Conservation (phyloP, 345 rosid genomes). For the Brassica rapa region DNA sequence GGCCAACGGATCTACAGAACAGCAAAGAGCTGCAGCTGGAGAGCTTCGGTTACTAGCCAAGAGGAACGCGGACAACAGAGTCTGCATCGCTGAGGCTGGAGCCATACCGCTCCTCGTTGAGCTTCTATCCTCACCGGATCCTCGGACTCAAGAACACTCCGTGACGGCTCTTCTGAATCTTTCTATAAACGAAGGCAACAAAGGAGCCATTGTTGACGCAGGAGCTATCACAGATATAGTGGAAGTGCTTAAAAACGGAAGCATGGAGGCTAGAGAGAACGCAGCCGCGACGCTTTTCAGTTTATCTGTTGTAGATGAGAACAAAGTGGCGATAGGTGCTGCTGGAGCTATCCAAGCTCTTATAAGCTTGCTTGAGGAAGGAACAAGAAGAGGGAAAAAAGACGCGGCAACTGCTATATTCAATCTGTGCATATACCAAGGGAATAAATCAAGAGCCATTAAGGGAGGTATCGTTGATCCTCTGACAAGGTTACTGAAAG, state of each 20-base stretch:
- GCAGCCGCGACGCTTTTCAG: slow-evolving; percentile 98
- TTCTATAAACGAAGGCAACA: slow-evolving; percentile 89
- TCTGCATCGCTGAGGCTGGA: slow-evolving; percentile 92
- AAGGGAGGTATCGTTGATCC: slow-evolving; percentile 87
- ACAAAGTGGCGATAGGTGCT: slow-evolving; percentile 92
- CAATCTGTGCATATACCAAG: slow-evolving; percentile 91
- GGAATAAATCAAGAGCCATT: slow-evolving; percentile 93
- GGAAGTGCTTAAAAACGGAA: slow-evolving; percentile 77
- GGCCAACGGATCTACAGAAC: slow-evolving; percentile 63
- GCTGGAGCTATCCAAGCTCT: slow-evolving; percentile 97
- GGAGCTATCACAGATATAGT: slow-evolving; percentile 97
- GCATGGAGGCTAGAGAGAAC: slow-evolving; percentile 99
- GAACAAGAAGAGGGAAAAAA: slow-evolving; percentile 92
- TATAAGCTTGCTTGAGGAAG: slow-evolving; percentile 76
- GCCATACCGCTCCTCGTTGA: slow-evolving; percentile 92
- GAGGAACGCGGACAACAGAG: slow-evolving; percentile 92
- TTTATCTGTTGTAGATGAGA: slow-evolving; percentile 92
- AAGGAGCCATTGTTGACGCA: slow-evolving; percentile 85
- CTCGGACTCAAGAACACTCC: slow-evolving; percentile 92
- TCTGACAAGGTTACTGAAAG: slow-evolving; percentile 72
- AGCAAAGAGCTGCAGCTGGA: slow-evolving; percentile 94
- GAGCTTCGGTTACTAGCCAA: slow-evolving; percentile 93
- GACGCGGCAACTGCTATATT: slow-evolving; percentile 98
- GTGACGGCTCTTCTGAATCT: slow-evolving; percentile 98
- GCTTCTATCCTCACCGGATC: slow-evolving; percentile 74